Evolutionary conservation across 1,139 yeast species (phyloP), one percentile per base, ranked within the genome.

Genomic region (Pichia norvegensis): DNA sequence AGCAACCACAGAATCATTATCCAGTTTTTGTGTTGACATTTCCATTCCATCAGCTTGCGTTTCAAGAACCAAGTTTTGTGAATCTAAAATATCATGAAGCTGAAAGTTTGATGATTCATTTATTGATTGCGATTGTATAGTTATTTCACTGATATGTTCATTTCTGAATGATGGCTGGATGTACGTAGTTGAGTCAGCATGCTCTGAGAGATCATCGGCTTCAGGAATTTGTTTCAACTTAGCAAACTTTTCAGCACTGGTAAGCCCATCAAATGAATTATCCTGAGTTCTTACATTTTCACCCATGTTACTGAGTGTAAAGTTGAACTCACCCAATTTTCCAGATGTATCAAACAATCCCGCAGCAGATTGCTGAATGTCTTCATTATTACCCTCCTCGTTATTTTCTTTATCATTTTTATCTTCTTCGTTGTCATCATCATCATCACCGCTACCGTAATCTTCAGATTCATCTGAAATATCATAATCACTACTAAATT

Each of bases 31-130:
- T 9, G 37, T 35, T 19, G 37, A 35, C 37, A 20, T 20, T 19
- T 13, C 29, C 6, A 36, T 10, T 21, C 16, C 39, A 16, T 48
- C 63, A 11, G 36, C 55, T 43, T 60, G 63, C 3, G 63, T 60
- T 41, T 54, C 62, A 23, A 59, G 61, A 7, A 59, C 44, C 38
- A 59, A 52, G 40, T 58, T 58, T 42, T 61, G 65, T 22, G 62
- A 57, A 41, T 55, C 60, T 9, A 61, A 42, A 6, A 59, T 40
- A 21, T 45, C 45, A 36, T 48, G 25, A 27, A 50, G 10, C 8
- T 36, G 37, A 2, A 41, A 14, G n/a, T 33, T 29, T 19, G 19
- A 22, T 23, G n/a, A 36, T 10, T 36, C 22, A 7, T 13, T 11
- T 4, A 23, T 4, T 13, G n/a, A n/a, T 6, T 36, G 21, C 4